phyloP scores from a whole-genome alignment of 2,329 filamentous ascomycete species.

The Claviceps capensis region DNA sequence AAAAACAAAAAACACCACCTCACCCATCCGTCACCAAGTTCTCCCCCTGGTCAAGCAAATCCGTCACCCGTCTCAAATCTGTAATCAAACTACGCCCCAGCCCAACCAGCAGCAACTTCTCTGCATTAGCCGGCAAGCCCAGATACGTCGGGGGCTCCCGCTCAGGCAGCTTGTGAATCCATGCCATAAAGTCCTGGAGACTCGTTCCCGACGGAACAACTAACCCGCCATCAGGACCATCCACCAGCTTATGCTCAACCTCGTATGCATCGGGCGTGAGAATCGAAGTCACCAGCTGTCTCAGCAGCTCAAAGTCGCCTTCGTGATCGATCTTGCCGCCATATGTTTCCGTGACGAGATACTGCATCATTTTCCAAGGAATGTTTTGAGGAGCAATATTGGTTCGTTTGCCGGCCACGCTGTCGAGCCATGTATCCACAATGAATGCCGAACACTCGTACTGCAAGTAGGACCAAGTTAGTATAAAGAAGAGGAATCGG shows the following conservation, averaged over 20 bases:
- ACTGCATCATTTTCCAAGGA: constrained; percentile 91
- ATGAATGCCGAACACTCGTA: constrained; percentile 97
- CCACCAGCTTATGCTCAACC: constrained; percentile 78
- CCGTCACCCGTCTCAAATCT: constrained; percentile 73
- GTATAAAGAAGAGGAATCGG: neutral
- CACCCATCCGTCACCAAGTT: constrained; percentile 59
- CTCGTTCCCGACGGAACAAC: constrained; percentile 68
- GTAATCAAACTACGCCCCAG: constrained; percentile 74
- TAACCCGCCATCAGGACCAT: constrained; percentile 48
- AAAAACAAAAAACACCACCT: neutral
- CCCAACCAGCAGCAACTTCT: constrained; percentile 85
- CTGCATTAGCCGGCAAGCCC: constrained; percentile 85
- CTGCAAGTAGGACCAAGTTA: constrained; percentile 27
- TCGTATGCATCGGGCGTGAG: constrained; percentile 86
- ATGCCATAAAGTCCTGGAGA: constrained; percentile 73
- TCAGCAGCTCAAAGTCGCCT: constrained; percentile 63
- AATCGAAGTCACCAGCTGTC: constrained; percentile 59
- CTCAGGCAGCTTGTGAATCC: constrained; percentile 87
- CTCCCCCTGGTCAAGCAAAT: constrained; percentile 86
- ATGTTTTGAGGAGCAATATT: constrained; percentile 91
- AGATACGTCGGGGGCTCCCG: constrained; percentile 92
- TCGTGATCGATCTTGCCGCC: constrained; percentile 95
- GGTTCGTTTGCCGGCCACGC: constrained; percentile 66
- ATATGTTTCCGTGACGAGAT: constrained; percentile 85
- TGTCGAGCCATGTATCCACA: constrained; percentile 87